These are phyloP conservation scores for Bretschneidera sinensis DNA, from an alignment of 345 rosid genomes.

Conservation along the genomic window DNA sequence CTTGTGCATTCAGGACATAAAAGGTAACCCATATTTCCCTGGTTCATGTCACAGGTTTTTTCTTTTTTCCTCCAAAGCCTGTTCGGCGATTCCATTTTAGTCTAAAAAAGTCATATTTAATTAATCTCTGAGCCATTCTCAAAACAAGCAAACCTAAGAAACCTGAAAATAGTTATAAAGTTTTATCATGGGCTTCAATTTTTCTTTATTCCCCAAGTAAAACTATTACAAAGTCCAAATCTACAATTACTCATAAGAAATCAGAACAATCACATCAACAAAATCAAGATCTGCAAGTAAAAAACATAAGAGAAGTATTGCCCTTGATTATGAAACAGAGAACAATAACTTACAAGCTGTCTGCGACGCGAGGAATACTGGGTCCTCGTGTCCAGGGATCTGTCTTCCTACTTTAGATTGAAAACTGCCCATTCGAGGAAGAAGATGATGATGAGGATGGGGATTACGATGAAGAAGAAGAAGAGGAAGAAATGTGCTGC, in stretches of 20 bases:
- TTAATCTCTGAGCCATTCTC: too few relatives aligned
- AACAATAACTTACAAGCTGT: conserved; percentile 69
- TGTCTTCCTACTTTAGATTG: conserved; percentile 62
- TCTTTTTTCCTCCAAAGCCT: too few relatives aligned
- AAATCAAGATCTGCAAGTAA: not conserved
- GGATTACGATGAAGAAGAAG: conserved; percentile 8
- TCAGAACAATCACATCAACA: not conserved
- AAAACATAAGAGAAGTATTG: not conserved
- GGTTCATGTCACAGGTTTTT: too few relatives aligned
- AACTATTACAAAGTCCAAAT: too few relatives aligned
- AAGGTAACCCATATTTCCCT: too few relatives aligned
- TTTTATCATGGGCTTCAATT: too few relatives aligned
- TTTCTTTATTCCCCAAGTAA: not conserved
- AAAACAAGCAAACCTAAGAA: too few relatives aligned
- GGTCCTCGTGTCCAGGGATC: conserved; percentile 85
- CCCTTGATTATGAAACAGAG: not conserved
- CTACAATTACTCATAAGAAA: too few relatives aligned
- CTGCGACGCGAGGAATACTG: conserved; percentile 76
- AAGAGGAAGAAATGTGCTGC: not conserved
- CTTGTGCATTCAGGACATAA: too few relatives aligned
- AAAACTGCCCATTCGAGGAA: conserved; percentile 99
- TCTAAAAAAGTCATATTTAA: too few relatives aligned
- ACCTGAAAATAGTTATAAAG: not conserved
- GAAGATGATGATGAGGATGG: too few relatives aligned
- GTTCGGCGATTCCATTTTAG: too few relatives aligned